Evolutionary conservation across 2,329 filamentous ascomycete genomes (phyloP), one percentile per base, ranked within the genome.

Genomic region (Xylariaceae sp.): DNA sequence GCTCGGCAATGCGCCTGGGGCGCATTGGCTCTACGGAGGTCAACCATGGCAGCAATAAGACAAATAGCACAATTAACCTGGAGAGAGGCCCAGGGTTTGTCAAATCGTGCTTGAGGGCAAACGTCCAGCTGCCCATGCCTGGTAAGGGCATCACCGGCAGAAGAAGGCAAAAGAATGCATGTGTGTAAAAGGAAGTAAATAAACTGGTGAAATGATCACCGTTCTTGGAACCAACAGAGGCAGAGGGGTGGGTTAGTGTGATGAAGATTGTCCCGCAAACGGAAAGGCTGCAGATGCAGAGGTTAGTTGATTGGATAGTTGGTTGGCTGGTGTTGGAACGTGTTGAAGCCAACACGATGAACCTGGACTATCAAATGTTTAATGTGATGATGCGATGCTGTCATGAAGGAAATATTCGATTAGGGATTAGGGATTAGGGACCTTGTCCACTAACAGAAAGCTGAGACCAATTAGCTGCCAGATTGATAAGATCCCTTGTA

Each of bases 1-100:
- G 72, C 65, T 81, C 75, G 47, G 79, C 77, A 56, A 87, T 76
- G 65, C 77, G 79, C 56, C 77, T 77, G n/a, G 79, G 74, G 41
- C 78, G 78, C 84, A 88, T 87, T 37, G 81, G 79, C 49, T 62
- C 63, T 18, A 68, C 73, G 2, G 62, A 44, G 19, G 66, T 68
- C 26, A 73, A 70, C 77, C 78, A 81, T 73, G 74, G 66, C 47
- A 71, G 57, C 65, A 79, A 47, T 16, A 71, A 18, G 41, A 65
- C 40, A 19, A 69, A 63, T 4, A 73, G 40, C 20, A 51, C 51
- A 26, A 69, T 49, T 57, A 73, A 71, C 40, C 61, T 57, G 44
- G 52, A 42, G 44, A 56, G 26, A 26, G 59, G 53, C 40, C 63
- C 61, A 56, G 61, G 32, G 42, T 56, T 52, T 47, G 56, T 59